Conservation (phyloP, 1,284 basidiomycete genomes). For the Leccinum olivaceoglutinosum region DNA sequence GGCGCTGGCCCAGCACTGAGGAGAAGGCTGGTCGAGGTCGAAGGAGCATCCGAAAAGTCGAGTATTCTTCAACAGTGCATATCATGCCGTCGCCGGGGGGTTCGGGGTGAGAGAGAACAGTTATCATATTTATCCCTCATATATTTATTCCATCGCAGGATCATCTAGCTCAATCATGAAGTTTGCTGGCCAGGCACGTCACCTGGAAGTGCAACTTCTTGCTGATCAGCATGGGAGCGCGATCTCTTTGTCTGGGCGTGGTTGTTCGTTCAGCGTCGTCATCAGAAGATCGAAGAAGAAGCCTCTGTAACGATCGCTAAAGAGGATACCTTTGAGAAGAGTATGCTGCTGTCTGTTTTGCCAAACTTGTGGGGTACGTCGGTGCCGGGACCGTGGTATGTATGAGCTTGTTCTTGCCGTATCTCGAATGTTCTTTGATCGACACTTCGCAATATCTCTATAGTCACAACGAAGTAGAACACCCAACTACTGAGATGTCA, state of each 20-base stretch:
- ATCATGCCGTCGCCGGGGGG: constrained; percentile 90
- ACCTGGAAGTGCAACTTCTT: constrained; percentile 96
- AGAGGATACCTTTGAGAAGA: constrained; percentile 86
- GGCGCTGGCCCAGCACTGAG: constrained; percentile 75
- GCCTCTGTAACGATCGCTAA: constrained; percentile 97
- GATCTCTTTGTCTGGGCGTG: constrained; percentile 97
- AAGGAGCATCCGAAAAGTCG: constrained; percentile 96
- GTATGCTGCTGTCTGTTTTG: constrained; percentile 93
- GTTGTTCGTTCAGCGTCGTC: constrained; percentile 98
- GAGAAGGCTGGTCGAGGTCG: constrained; percentile 80
- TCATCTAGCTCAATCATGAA: constrained; percentile 99
- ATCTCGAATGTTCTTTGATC: constrained; percentile 4
- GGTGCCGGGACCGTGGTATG: constrained; percentile 88
- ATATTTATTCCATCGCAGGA: constrained; percentile 44
- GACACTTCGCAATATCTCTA: constrained; percentile 70
- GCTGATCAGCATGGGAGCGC: constrained; percentile 99
- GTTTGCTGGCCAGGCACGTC: constrained; percentile 94
- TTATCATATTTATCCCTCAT: constrained; percentile 10
- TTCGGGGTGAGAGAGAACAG: constrained; percentile 67
- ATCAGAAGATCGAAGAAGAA: constrained; percentile 99
- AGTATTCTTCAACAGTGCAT: constrained; percentile 89
- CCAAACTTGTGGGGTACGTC: constrained; percentile 96
- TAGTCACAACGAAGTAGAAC: constrained; percentile 93
- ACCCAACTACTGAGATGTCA: constrained; percentile 99
- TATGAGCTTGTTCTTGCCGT: constrained; percentile 32